Evolutionary conservation across 495 filamentous ascomycete species (phyloP).

Genomic region (Glarea lozoyensis): DNA sequence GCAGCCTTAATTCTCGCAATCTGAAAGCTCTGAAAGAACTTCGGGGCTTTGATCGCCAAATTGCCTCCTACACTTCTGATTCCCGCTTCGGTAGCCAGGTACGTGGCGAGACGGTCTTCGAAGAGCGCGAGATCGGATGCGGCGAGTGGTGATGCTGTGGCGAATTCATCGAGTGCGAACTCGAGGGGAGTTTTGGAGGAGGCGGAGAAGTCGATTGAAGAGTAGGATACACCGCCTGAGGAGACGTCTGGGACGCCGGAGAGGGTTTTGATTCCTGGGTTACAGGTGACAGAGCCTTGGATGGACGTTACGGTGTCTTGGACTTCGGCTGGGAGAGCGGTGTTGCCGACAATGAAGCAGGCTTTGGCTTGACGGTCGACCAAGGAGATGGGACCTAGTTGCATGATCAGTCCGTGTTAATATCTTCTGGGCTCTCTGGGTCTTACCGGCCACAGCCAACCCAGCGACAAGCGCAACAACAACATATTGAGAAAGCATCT

Average conservation of each 20-base stretch:
- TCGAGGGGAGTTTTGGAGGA: conserved; percentile 26
- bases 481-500: too few species aligned
- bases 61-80: conserved; percentile 33
- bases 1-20: conserved; percentile 39
- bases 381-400: too few species aligned
- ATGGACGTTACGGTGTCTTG: conserved; percentile 24
- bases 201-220: conserved; percentile 34
- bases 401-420: too few species aligned
- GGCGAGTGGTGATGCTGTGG: conserved; percentile 30
- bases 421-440: too few species aligned
- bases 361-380: conserved; percentile 9
- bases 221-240: conserved; percentile 32
- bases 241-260: conserved; percentile 32
- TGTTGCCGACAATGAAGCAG: conserved; percentile 37
- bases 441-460: too few species aligned
- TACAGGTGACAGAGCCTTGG: conserved; percentile 29
- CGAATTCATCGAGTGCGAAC: conserved; percentile 35
- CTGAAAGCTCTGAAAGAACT: conserved; percentile 41
- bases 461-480: too few species aligned
- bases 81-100: conserved; percentile 40
- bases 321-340: conserved; percentile 28
- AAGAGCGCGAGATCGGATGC: conserved; percentile 30
- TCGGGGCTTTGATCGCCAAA: conserved; percentile 38
- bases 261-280: conserved; percentile 23
- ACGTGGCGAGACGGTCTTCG: conserved; percentile 33